Evolutionary conservation across 345 rosid genomes (phyloP), one percentile per base, ranked within the genome.

Genomic region (Clarkia xantiana): DNA sequence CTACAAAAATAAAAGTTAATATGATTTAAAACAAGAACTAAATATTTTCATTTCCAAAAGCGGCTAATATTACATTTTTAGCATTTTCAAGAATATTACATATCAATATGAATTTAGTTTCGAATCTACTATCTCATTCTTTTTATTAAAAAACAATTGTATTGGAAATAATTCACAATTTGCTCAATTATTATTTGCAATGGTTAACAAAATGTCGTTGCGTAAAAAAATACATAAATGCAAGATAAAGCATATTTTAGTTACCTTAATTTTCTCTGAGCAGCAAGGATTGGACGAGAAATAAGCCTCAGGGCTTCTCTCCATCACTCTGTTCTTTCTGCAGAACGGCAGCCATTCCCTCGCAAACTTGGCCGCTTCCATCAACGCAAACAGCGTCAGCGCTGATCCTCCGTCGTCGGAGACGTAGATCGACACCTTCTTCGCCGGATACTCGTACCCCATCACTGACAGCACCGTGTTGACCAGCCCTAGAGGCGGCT

Each of bases 291-390:
- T 15, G 44, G 45, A 46, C 15, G 64, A 53, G 51, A 77, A 71
- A 45, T 48, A 71, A 25, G 47, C 69, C 51, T 67, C 60, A 0
- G 77, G 79, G 44, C 73, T 56, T 18, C 58, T 53, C 3, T 49
- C 56, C 49, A 41, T 40, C 53, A 65, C 40, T 40, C 48, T 58
- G 9, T 43, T 62, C 60, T 14, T 67, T 58, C 43, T 62, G 45
- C 85, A 75, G 56, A 72, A 78, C 9, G 81, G 79, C 41, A 76
- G 52, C 85, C 85, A 79, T 11, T 10, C 14, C 51, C 55, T 60
- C 0, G 77, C 77, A 40, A 79, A 76, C 20, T 14, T 52, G 25
- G 51, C 64, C 19, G 79, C 77, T 52, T 59, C 79, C 59, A 54
- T 61, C 53, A 55, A 55, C 40, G 64, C 67, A 12, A 3, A 11